Evolutionary conservation across 495 filamentous ascomycete genomes (phyloP).

Genomic region (Xylaria scruposa): DNA sequence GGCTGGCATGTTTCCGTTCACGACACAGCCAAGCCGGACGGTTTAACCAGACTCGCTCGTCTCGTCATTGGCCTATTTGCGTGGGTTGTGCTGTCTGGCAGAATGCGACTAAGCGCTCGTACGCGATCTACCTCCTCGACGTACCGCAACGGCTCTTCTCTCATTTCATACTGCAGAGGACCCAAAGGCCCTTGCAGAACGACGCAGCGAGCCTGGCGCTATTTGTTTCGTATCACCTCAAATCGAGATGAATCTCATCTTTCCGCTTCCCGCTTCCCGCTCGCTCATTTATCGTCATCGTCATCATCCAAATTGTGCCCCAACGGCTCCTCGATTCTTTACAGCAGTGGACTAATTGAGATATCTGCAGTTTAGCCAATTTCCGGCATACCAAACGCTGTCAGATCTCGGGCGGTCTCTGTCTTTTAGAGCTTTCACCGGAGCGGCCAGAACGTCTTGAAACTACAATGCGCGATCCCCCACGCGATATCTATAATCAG

Average conservation of each 20-base stretch:
- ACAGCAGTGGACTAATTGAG: conserved; percentile 18
- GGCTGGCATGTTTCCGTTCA: conserved; percentile 17
- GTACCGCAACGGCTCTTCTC: conserved; percentile 4
- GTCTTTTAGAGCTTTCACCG: not conserved
- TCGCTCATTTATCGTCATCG: not conserved
- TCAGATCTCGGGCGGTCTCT: not conserved
- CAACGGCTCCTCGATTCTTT: not conserved
- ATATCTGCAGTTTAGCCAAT: conserved; percentile 2
- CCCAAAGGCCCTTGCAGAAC: conserved; percentile 29
- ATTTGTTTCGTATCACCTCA: conserved; percentile 12
- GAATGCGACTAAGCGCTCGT: conserved; percentile 16
- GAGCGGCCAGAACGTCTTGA: not conserved
- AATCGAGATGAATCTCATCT: conserved; percentile 8
- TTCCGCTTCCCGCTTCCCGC: not conserved
- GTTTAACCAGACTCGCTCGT: conserved; percentile 7
- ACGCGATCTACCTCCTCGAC: conserved; percentile 19
- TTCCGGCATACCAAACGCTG: not conserved
- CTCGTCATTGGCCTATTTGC: conserved; percentile 17
- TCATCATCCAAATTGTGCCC: not conserved
- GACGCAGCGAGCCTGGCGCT: conserved; percentile 3
- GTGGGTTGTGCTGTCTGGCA: conserved; percentile 14
- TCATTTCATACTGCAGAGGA: conserved; percentile 19
- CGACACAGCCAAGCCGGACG: conserved; percentile 20
- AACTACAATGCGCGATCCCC: not conserved
- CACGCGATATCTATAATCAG: not conserved